Evolutionary conservation across 164 flowering plant genomes (phyloP), one percentile per base, ranked within the genome.

Genomic region (Taxillus chinensis): DNA sequence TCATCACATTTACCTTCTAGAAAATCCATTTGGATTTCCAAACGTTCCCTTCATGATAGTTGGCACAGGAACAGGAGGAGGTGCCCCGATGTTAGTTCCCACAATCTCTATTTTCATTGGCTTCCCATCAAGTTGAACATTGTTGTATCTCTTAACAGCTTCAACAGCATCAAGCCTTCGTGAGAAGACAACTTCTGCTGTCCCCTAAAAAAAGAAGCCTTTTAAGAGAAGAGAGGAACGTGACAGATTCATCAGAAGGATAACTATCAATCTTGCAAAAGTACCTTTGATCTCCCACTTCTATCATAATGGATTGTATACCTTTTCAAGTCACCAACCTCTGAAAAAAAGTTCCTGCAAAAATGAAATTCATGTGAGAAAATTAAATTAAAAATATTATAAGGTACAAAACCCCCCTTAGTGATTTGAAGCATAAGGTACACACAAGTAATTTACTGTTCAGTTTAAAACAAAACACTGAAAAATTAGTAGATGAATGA

Each of bases 71-170:
- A 71, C 55, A 42, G 71, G 75, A 69, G 73, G 87, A 75, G 89
- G 82, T 41, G 84, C 69, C 1, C 61, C 58, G 39, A 87, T 69
- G 68, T 89, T 93, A 51, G 95, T 84, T 65, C 96, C 96, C 56
- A 90, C 90, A n/a, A 93, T 80, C 78, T 95, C 99, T 63, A 95
- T 84, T 66, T 95, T 95, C 99, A 95, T 95, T 41, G 96, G 97
- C 73, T 95, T 95, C 63, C 99, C 99, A 78, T 93, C 99, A 65
- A 93, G 97, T 78, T 93, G 96, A 45, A 93, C 99, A 75, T 87
- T 82, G 77, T 93, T 87, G 80, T 93, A 93, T 77, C 82, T 82
- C 85, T 89, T 90, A 51, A 90, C 82, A 72, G 95, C 97, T 15
- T 89, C 84, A 8, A 78, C 64, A 57, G 87, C 97, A 87, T 90